Conservation (phyloP, 2,329 filamentous ascomycete genomes). For the Pseudophaeomoniella oleicola region DNA sequence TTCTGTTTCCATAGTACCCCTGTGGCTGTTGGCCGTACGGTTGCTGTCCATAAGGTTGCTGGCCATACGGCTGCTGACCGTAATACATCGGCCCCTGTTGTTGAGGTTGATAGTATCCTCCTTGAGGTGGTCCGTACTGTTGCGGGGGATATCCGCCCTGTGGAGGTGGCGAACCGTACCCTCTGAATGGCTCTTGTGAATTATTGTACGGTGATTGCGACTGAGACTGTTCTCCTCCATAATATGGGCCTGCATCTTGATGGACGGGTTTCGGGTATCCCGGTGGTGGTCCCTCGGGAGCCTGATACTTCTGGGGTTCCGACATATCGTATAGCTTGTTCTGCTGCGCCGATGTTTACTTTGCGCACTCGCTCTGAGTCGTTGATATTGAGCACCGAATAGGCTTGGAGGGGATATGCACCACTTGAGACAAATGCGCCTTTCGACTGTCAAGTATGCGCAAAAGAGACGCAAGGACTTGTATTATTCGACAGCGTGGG, state of each 20-base stretch:
- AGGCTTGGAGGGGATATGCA: no score
- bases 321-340: no score
- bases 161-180: not conserved
- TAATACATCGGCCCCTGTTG: slow-evolving; percentile 8
- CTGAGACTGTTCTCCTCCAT: slow-evolving; percentile 2
- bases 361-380: no score
- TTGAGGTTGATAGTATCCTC: slow-evolving; percentile 6
- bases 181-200: not conserved
- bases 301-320: slow-evolving; percentile 7
- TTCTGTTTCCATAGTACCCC: slow-evolving; percentile 24
- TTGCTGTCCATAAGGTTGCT: slow-evolving; percentile 10
- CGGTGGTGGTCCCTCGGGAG: slow-evolving; percentile 8
- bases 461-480: no score
- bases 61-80: slow-evolving; percentile 6
- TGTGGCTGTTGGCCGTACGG: slow-evolving; percentile 16
- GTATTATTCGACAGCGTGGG: no score
- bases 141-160: not conserved
- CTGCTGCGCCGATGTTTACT: no score
- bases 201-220: not conserved
- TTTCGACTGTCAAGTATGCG: no score
- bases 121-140: slow-evolving; percentile 1
- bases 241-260: slow-evolving; percentile 12
- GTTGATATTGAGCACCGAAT: no score
- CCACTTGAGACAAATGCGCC: no score
- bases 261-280: slow-evolving; percentile 4